These are phyloP conservation scores for Aspergillus floridensis DNA, from an alignment of 2,329 filamentous ascomycete genomes.

Conservation along the genomic window DNA sequence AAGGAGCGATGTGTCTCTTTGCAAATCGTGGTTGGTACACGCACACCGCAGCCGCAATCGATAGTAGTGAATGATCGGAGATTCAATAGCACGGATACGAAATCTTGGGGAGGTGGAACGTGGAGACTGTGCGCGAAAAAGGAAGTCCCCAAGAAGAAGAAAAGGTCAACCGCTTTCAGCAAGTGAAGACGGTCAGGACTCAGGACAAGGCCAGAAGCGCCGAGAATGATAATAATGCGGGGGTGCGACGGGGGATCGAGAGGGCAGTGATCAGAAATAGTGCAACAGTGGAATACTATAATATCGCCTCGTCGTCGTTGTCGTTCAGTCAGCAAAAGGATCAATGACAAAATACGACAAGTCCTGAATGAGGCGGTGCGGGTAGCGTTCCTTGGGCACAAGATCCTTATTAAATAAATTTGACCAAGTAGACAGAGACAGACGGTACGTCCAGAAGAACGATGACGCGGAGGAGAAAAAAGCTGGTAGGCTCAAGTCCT, in stretches of 20 bases:
- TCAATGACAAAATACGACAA: slow-evolving; percentile 7
- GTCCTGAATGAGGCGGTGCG: slow-evolving; percentile 21
- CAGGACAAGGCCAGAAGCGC: slow-evolving; percentile 17
- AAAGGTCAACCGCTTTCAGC: slow-evolving; percentile 11
- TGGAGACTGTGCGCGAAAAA: background rate
- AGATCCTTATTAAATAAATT: slow-evolving; percentile 3
- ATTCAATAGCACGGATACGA: background rate
- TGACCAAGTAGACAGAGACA: background rate
- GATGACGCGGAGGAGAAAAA: slow-evolving; percentile 16
- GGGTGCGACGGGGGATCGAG: slow-evolving; percentile 6
- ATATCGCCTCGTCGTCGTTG: background rate
- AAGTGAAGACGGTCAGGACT: background rate
- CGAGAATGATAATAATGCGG: slow-evolving; percentile 6
- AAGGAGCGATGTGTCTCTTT: slow-evolving; percentile 14
- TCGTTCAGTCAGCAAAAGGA: background rate
- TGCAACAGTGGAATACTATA: too few species aligned
- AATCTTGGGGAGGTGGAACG: background rate
- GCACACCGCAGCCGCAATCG: background rate
- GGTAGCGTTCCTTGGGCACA: slow-evolving; percentile 14
- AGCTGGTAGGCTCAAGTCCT: slow-evolving; percentile 8
- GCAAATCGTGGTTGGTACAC: background rate
- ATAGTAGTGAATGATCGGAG: slow-evolving; percentile 1
- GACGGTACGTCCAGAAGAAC: background rate
- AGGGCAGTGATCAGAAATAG: background rate
- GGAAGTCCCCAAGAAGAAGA: background rate